These are phyloP conservation scores for Coniella vitis DNA, from an alignment of 2,329 filamentous ascomycete species.

Conservation along the genomic window DNA sequence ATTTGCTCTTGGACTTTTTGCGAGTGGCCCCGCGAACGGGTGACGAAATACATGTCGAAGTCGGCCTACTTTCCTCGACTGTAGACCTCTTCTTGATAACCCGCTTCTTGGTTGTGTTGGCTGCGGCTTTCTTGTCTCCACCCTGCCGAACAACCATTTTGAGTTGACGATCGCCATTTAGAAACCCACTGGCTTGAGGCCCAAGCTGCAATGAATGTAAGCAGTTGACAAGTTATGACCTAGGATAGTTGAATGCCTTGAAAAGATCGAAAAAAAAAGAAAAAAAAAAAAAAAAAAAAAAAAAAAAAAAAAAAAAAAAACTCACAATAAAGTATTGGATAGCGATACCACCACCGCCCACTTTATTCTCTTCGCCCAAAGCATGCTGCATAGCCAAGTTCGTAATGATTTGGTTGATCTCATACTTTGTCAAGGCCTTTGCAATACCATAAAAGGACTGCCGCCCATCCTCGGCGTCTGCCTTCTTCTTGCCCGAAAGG, in stretches of 20 bases:
- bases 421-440: conserved; percentile 61
- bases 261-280: no score
- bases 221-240: no score
- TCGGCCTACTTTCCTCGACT: conserved; percentile 17
- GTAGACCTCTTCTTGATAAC: conserved; percentile 21
- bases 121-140: conserved; percentile 25
- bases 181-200: conserved; percentile 26
- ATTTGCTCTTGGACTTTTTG: conserved; percentile 30
- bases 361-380: conserved; percentile 60
- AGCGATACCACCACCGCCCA: conserved; percentile 50
- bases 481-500: conserved; percentile 63
- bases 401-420: conserved; percentile 80
- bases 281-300: background rate
- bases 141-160: conserved; percentile 32
- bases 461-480: conserved; percentile 45
- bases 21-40: conserved; percentile 32
- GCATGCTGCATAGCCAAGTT: conserved; percentile 67
- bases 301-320: conserved; percentile 18
- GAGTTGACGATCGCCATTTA: conserved; percentile 38
- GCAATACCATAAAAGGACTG: conserved; percentile 59
- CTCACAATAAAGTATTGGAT: conserved; percentile 65
- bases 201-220: conserved; percentile 5
- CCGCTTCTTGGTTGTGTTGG: conserved; percentile 29
- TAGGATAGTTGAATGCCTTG: no score
- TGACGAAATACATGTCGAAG: conserved; percentile 47